phyloP scores from a whole-genome alignment of 148 eudicot genomes.

The Pouteria glomerata region DNA sequence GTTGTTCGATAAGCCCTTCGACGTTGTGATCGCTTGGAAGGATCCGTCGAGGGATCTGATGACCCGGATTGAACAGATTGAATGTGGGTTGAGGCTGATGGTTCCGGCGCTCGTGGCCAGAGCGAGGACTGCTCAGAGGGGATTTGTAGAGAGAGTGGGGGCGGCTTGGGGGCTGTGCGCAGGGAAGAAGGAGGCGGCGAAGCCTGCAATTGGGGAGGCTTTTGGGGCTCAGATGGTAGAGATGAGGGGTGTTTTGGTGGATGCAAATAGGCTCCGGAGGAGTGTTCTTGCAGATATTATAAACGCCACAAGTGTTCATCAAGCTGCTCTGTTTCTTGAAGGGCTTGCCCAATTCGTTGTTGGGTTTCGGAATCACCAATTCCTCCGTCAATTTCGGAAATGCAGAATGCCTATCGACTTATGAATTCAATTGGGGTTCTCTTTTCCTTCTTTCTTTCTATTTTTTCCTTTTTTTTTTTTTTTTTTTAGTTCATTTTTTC shows the following conservation, averaged over 20 bases:
- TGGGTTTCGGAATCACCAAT: slow-evolving; percentile 54
- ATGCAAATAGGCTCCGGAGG: slow-evolving; percentile 71
- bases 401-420: slow-evolving; percentile 32
- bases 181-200: slow-evolving; percentile 11
- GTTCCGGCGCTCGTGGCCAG: slow-evolving; percentile 60
- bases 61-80: slow-evolving; percentile 56
- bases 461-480: too few relatives aligned
- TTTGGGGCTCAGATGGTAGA: slow-evolving; percentile 51
- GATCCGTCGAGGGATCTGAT: slow-evolving; percentile 30
- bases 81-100: slow-evolving; percentile 77
- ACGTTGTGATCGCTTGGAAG: slow-evolving; percentile 47
- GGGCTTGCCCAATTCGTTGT: slow-evolving; percentile 66
- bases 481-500: too few relatives aligned
- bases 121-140: slow-evolving; percentile 48
- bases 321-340: slow-evolving; percentile 69
- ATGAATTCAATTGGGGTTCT: slow-evolving; percentile 8
- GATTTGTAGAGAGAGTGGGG: slow-evolving; percentile 39
- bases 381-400: slow-evolving; percentile 39
- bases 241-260: slow-evolving; percentile 61
- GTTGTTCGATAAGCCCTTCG: slow-evolving; percentile 21
- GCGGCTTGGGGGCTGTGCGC: slow-evolving; percentile 29
- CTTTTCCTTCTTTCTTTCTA: too few relatives aligned
- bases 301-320: slow-evolving; percentile 55
- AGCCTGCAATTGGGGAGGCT: slow-evolving; percentile 27
- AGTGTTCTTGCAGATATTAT: slow-evolving; percentile 72